phyloP scores from a whole-genome alignment of 768 basidiomycete genomes.

The Pholiota conissans region DNA sequence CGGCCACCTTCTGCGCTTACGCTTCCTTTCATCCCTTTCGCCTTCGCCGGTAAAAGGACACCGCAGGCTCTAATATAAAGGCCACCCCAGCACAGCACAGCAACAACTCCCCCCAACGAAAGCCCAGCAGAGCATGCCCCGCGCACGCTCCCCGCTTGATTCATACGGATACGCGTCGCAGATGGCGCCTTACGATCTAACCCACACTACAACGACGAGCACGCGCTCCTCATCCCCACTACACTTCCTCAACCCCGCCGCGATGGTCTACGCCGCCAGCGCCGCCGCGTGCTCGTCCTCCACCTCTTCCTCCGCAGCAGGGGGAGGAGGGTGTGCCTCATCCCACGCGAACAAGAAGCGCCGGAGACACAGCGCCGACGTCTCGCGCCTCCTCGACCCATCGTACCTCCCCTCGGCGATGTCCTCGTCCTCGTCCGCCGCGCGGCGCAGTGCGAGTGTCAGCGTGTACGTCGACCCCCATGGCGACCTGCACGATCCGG shows the following conservation, averaged over 20 bases:
- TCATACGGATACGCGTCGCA: neutral
- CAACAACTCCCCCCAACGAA: neutral
- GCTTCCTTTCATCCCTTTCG: neutral
- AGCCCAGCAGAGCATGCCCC: neutral
- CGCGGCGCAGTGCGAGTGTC: constrained; percentile 41
- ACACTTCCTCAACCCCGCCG: constrained; percentile 13
- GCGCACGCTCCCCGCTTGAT: neutral
- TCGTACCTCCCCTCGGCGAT: no score
- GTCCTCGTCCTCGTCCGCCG: constrained; percentile 36
- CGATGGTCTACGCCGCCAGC: neutral
- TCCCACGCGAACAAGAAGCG: neutral
- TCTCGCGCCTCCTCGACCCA: constrained; percentile 66
- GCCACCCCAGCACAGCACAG: no score
- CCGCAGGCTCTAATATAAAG: no score
- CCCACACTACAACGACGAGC: neutral
- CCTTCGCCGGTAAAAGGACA: neutral
- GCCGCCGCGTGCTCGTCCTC: neutral
- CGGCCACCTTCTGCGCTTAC: neutral
- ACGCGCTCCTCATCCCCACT: constrained; percentile 2
- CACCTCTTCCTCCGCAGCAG: no score
- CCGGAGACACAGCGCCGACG: constrained; percentile 33
- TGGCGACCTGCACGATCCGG: constrained; percentile 67
- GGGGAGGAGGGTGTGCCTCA: no score
- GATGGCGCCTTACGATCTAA: neutral
- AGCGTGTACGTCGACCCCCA: constrained; percentile 54